These are phyloP conservation scores for Eimeria praecox DNA, from an alignment of 169 alveolate genomes.

Conservation along the genomic window DNA sequence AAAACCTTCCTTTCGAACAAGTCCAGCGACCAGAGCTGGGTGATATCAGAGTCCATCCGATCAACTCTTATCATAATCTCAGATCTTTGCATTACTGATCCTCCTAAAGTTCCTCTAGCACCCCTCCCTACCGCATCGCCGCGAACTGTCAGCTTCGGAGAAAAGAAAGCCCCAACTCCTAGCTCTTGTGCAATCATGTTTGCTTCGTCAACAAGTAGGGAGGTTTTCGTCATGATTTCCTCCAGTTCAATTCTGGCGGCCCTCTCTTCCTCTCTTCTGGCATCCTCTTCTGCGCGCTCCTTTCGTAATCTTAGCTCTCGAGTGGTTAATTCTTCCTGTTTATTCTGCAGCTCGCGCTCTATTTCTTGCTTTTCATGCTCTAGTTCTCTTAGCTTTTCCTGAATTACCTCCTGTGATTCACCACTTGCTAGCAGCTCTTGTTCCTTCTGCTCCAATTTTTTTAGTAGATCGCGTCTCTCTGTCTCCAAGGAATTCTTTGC, in stretches of 20 bases:
- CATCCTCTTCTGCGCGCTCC: conserved; percentile 79
- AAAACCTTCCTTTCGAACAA: conserved; percentile 80
- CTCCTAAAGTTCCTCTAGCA: conserved; percentile 64
- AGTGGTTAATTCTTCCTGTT: conserved; percentile 66
- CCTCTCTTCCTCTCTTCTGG: conserved; percentile 71
- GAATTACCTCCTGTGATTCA: conserved; percentile 78
- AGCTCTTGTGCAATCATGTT: conserved; percentile 82
- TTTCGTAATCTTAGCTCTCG: conserved; percentile 23
- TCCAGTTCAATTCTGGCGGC: conserved; percentile 79
- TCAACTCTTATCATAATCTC: conserved; percentile 82
- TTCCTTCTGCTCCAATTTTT: conserved; percentile 60
- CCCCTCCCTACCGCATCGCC: conserved; percentile 69
- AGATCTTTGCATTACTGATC: conserved; percentile 78
- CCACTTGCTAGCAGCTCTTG: conserved; percentile 73
- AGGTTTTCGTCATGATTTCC: conserved; percentile 78
- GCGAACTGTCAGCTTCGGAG: conserved; percentile 74
- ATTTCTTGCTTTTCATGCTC: conserved; percentile 76
- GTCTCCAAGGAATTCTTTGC: conserved; percentile 57
- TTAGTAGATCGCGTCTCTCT: conserved; percentile 73
- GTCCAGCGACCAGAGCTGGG: conserved; percentile 80
- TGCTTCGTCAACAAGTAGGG: conserved; percentile 80
- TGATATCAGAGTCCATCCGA: conserved; percentile 74
- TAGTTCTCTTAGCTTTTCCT: conserved; percentile 42
- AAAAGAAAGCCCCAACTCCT: conserved; percentile 80
- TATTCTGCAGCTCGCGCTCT: conserved; percentile 61